Conservation (phyloP, 495 filamentous ascomycete genomes). For the Penicillium diatomitis region DNA sequence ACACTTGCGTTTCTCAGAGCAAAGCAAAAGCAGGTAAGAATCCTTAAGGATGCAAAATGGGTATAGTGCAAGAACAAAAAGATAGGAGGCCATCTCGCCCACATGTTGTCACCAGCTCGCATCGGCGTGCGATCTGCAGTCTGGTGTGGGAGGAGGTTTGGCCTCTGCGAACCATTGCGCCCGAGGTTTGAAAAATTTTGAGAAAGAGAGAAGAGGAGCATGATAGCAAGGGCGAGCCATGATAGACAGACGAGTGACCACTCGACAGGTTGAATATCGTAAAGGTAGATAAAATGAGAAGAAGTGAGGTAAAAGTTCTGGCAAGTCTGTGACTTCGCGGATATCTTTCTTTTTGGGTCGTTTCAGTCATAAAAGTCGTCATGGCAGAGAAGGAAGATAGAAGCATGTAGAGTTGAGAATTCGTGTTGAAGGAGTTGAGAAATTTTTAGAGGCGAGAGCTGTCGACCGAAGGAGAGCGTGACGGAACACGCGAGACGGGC, state of each 20-base stretch:
- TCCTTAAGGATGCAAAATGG: too few species aligned
- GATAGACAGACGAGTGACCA: neutral
- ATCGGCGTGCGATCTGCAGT: too few species aligned
- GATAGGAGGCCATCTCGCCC: too few species aligned
- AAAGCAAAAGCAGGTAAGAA: too few species aligned
- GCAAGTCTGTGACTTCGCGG: conserved; percentile 1
- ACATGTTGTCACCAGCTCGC: too few species aligned
- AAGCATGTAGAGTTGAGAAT: neutral
- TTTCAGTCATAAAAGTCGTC: conserved; percentile 20
- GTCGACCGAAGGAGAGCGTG: conserved; percentile 14
- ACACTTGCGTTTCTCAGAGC: too few species aligned
- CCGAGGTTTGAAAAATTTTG: too few species aligned
- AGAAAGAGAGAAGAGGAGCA: too few species aligned
- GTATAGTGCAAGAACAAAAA: too few species aligned
- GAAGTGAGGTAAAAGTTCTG: neutral
- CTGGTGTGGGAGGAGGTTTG: too few species aligned
- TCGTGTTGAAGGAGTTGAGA: neutral
- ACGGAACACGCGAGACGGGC: conserved; percentile 12
- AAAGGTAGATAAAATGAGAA: neutral
- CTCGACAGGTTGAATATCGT: conserved; percentile 6
- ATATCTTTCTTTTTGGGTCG: conserved; percentile 13
- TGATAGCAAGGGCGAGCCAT: too few species aligned
- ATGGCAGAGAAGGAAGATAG: conserved; percentile 1
- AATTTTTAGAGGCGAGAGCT: conserved; percentile 12
- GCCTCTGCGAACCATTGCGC: too few species aligned